Evolutionary conservation across 1,284 basidiomycete species (phyloP).

Genomic region (Tilletia horrida): DNA sequence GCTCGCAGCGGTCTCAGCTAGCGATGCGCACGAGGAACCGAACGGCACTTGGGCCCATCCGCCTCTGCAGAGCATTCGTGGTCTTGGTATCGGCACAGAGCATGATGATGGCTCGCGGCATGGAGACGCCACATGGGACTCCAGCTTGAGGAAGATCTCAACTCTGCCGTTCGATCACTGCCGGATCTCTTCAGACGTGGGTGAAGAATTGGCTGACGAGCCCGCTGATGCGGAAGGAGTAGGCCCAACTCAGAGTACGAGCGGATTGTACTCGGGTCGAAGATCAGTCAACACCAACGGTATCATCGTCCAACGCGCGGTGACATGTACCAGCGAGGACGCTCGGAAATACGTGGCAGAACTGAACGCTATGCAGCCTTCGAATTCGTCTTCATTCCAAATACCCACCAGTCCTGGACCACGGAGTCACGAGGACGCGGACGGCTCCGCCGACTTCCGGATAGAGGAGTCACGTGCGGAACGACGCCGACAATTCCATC

Average conservation of each 20-base stretch:
- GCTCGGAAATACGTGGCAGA: background rate
- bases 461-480: background rate
- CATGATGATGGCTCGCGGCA: background rate
- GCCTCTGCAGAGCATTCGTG: background rate
- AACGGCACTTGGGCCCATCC: background rate
- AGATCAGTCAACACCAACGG: background rate
- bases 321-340: slow-evolving; percentile 13
- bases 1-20: background rate
- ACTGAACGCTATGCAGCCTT: background rate
- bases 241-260: background rate
- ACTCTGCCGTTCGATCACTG: slow-evolving; percentile 6
- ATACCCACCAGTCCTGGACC: background rate
- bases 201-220: background rate
- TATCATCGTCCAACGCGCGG: background rate
- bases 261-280: background rate
- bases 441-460: background rate
- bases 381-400: background rate
- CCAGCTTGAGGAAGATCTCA: background rate
- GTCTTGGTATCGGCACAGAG: background rate
- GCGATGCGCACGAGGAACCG: background rate
- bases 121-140: background rate
- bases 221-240: background rate
- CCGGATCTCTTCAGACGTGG: background rate
- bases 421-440: background rate
- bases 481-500: background rate